Percentiles rank a stretch among this genome's conserved stretches.
phyloP scores from a whole-genome alignment of 345 rosid genomes.

The Garcia nutans region DNA sequence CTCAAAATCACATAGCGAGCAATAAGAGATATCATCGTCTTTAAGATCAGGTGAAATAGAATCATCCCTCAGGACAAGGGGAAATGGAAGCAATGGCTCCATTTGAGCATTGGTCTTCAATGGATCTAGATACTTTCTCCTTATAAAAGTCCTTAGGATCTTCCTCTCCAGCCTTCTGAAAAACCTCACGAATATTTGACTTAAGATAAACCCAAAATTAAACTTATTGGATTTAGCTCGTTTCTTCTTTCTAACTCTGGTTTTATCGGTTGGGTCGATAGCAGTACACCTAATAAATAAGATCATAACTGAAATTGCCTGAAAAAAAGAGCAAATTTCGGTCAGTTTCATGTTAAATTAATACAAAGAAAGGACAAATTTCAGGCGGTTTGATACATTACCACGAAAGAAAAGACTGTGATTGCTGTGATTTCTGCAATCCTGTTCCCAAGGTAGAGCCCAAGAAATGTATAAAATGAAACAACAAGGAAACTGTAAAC shows the following conservation, averaged over 20 bases:
- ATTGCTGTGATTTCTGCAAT: slow-evolving; percentile 65
- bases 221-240: slow-evolving; percentile 52
- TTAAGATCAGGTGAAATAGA: slow-evolving; percentile 64
- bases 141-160: slow-evolving; percentile 69
- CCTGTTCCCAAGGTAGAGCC: slow-evolving; percentile 77
- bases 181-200: slow-evolving; percentile 71
- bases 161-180: slow-evolving; percentile 82
- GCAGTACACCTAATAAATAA: slow-evolving; percentile 81
- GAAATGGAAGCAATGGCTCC: slow-evolving; percentile 90
- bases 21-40: slow-evolving; percentile 78
- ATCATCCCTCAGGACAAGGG: slow-evolving; percentile 74
- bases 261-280: slow-evolving; percentile 87
- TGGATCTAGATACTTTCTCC: slow-evolving; percentile 84
- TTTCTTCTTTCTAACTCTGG: slow-evolving; percentile 65
- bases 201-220: slow-evolving; percentile 67
- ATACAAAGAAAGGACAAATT: background rate
- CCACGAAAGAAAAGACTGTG: slow-evolving; percentile 63
- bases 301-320: slow-evolving; percentile 75
- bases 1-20: slow-evolving; percentile 84
- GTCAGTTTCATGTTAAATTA: background rate
- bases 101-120: slow-evolving; percentile 52
- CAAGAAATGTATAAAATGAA: slow-evolving; percentile 74
- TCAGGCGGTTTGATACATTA: slow-evolving; percentile 29
- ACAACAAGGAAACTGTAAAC: slow-evolving; percentile 64
- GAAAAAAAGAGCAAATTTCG: slow-evolving; percentile 21